Percentiles rank a stretch among this genome's conserved stretches.
phyloP scores from a whole-genome alignment of 2,329 filamentous ascomycete species.

The Trichoderma cornu-damae region DNA sequence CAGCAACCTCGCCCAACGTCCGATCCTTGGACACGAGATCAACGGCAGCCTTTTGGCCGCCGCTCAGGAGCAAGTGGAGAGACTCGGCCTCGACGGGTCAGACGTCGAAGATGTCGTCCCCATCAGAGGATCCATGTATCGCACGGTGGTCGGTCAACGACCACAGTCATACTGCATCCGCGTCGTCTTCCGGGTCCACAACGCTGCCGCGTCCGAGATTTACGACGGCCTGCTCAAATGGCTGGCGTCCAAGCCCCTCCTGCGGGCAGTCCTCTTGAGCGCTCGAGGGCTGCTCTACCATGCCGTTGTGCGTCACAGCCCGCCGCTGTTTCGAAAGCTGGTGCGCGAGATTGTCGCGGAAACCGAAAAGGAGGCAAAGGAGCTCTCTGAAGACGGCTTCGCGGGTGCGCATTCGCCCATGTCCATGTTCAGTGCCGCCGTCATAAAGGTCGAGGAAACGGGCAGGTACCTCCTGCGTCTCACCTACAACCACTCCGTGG shows the following conservation, averaged over 20 bases:
- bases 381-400: slow-evolving; percentile 23
- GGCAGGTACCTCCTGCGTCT: slow-evolving; percentile 25
- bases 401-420: slow-evolving; percentile 21
- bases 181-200: slow-evolving; percentile 29
- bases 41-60: slow-evolving; percentile 11
- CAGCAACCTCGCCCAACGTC: background rate
- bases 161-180: slow-evolving; percentile 34
- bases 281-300: slow-evolving; percentile 26
- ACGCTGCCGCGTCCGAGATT: slow-evolving; percentile 23
- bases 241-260: slow-evolving; percentile 27
- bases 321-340: slow-evolving; percentile 26
- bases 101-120: slow-evolving; percentile 30
- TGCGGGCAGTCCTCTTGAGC: slow-evolving; percentile 29
- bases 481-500: slow-evolving; percentile 34
- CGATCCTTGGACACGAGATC: background rate
- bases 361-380: slow-evolving; percentile 23
- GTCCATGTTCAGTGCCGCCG: slow-evolving; percentile 31
- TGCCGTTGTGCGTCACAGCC: slow-evolving; percentile 24
- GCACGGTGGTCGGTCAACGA: slow-evolving; percentile 30
- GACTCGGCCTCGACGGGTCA: slow-evolving; percentile 22
- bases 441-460: slow-evolving; percentile 24
- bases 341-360: slow-evolving; percentile 25
- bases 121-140: slow-evolving; percentile 29
- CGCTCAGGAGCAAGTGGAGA: slow-evolving; percentile 13
- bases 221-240: slow-evolving; percentile 28